Evolutionary conservation across 2,329 filamentous ascomycete species (phyloP).

Genomic region (Dactylellina drechsleri): DNA sequence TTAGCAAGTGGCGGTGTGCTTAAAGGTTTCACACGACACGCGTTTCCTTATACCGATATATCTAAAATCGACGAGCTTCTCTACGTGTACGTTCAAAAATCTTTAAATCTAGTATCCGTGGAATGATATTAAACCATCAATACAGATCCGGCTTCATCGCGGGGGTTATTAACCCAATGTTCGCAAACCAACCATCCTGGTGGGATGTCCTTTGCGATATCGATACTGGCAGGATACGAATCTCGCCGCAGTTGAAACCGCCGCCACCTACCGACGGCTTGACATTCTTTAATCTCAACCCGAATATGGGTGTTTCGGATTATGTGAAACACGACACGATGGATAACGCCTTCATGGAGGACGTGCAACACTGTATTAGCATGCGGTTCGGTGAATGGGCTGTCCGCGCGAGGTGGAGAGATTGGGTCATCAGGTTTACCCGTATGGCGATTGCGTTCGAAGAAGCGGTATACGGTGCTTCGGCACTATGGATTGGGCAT

Average conservation of each 20-base stretch:
- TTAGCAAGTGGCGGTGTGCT: slow-evolving; percentile 91
- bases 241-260: slow-evolving; percentile 85
- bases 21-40: slow-evolving; percentile 91
- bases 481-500: slow-evolving; percentile 83
- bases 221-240: slow-evolving; percentile 90
- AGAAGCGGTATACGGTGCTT: slow-evolving; percentile 92
- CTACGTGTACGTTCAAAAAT: slow-evolving; percentile 69
- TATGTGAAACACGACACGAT: slow-evolving; percentile 69
- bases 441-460: slow-evolving; percentile 93
- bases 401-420: slow-evolving; percentile 89
- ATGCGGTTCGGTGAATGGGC: slow-evolving; percentile 89
- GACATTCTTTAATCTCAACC: slow-evolving; percentile 75
- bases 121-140: neutral
- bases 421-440: slow-evolving; percentile 94
- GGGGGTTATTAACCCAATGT: slow-evolving; percentile 95
- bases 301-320: slow-evolving; percentile 55
- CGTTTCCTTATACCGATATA: slow-evolving; percentile 96
- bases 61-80: slow-evolving; percentile 97
- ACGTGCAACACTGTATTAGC: slow-evolving; percentile 82
- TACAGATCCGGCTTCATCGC: slow-evolving; percentile 86
- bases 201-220: slow-evolving; percentile 97
- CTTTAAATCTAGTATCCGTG: neutral
- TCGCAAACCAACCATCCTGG: slow-evolving; percentile 94
- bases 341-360: slow-evolving; percentile 87
- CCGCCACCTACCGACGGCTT: slow-evolving; percentile 85